Base-by-base conservation (phyloP, 2,329 filamentous ascomycete species). In the Chaetomium globosum region DNA sequence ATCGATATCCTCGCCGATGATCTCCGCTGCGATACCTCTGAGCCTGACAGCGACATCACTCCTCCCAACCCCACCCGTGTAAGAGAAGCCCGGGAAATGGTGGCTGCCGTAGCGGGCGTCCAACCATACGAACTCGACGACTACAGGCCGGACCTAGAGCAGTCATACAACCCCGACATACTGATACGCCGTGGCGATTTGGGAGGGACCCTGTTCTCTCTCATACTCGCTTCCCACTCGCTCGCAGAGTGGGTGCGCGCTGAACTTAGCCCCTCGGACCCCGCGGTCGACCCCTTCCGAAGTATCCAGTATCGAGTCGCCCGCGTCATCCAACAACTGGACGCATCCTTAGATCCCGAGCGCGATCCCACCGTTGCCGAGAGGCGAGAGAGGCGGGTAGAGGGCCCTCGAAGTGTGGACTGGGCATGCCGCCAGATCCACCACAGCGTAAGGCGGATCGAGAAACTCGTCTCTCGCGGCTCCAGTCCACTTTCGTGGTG, bases 221-320 rank as follows among this genome's bases (percentile, higher is more conserved):
- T 86, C 75, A 77, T 86, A 19, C 75, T 85, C 26, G 78, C 80
- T 67, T 85, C 85, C 69, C 78, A 83, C 71, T 79, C 81, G 49
- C 81, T 86, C 74, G 84, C 86, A 71, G 76, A 82, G 59, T 82
- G 84, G 74, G 82, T 86, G 65, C 77, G 80, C 54, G 78, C 79
- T 19, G 75, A 79, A 9, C 77, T 82, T 61, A 75, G 75, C n/a
- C 77, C 82, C 2, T 73, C 76, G 55, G 81, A 82, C 64, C 75
- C 76, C 28, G 75, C 81, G 39, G 79, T 78, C 49, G 80, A 83
- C 66, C 77, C 77, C 3, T 85, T 85, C 65, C 77, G 80, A 57
- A 79, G 78, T 55, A 79, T 85, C 21, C 77, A 80, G 49, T 80
- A 81, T 66, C 80, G 82, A 9, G 77, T 81, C 12, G 77, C 80